phyloP scores from a whole-genome alignment of 2,329 filamentous ascomycete genomes.

The Penicillium sp. region DNA sequence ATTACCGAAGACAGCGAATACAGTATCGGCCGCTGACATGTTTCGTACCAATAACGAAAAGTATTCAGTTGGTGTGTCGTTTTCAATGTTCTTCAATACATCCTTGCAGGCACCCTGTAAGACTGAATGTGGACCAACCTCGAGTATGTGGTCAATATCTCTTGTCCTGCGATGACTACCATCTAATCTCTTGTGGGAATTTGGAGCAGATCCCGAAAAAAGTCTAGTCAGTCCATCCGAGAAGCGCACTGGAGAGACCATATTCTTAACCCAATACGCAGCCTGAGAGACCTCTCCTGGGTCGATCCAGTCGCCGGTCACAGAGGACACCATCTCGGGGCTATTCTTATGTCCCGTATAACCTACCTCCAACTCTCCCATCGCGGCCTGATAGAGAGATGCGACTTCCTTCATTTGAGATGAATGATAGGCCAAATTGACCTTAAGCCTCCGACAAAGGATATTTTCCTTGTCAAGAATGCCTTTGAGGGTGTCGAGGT shows the following conservation, averaged over 20 bases:
- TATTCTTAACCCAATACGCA: slow-evolving; percentile 19
- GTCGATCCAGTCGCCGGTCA: slow-evolving; percentile 1
- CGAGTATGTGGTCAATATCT: slow-evolving; percentile 11
- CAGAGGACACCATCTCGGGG: background rate
- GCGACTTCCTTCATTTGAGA: slow-evolving; percentile 10
- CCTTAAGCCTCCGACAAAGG: slow-evolving; percentile 10
- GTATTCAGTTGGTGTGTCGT: background rate
- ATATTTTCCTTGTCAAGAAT: background rate
- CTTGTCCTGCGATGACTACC: background rate
- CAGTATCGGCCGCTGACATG: background rate
- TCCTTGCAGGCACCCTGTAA: slow-evolving; percentile 11
- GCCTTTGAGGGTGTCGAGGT: slow-evolving; percentile 4
- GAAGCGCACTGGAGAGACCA: slow-evolving; percentile 19
- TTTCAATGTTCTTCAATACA: background rate
- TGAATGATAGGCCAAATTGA: slow-evolving; percentile 20
- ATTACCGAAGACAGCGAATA: background rate
- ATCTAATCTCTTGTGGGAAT: background rate
- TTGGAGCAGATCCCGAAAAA: background rate
- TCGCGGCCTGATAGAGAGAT: background rate
- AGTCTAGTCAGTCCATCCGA: slow-evolving; percentile 8
- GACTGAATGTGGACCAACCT: slow-evolving; percentile 28
- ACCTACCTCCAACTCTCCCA: background rate
- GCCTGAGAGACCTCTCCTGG: slow-evolving; percentile 23
- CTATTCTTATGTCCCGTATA: background rate
- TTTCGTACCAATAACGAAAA: background rate